These are phyloP conservation scores for Ustilago vetiveriae DNA, from an alignment of 1,284 basidiomycete species.

Conservation along the genomic window DNA sequence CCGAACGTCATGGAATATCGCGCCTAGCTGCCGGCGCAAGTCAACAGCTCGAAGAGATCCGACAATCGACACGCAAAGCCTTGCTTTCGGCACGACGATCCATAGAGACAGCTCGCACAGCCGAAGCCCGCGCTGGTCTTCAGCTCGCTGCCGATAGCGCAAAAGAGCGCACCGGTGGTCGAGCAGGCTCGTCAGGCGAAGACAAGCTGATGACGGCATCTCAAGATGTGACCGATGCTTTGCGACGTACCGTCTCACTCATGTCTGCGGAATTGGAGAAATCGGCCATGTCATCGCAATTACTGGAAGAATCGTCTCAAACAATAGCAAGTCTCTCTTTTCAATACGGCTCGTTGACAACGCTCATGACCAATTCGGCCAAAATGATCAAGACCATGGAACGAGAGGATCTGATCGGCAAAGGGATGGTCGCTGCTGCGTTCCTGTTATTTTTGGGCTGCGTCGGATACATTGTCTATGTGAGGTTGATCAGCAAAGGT, in stretches of 20 bases:
- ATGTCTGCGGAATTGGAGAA: constrained; percentile 64
- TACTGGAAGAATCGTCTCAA: constrained; percentile 63
- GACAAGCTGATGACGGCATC: constrained; percentile 61
- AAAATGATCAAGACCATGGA: constrained; percentile 65
- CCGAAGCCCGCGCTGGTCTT: constrained; percentile 24
- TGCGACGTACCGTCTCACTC: constrained; percentile 59
- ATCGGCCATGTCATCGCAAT: constrained; percentile 60
- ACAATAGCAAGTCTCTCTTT: constrained; percentile 51
- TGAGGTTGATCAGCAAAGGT: constrained; percentile 56
- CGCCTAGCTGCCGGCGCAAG: constrained; percentile 3
- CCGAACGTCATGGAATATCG: constrained; percentile 32
- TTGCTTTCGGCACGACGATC: constrained; percentile 31
- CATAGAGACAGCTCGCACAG: constrained; percentile 29
- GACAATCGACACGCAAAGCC: constrained; percentile 26
- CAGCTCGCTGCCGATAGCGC: constrained; percentile 43
- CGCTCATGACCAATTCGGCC: constrained; percentile 58
- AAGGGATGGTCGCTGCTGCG: constrained; percentile 46
- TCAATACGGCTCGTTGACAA: constrained; percentile 59
- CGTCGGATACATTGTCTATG: constrained; percentile 63
- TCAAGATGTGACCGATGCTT: constrained; percentile 59
- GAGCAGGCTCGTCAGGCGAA: constrained; percentile 36
- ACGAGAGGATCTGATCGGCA: constrained; percentile 59
- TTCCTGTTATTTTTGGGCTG: constrained; percentile 61
- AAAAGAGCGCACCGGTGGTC: constrained; percentile 38
- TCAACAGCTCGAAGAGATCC: constrained; percentile 32